These are phyloP conservation scores for Graphilbum fragrans DNA, from an alignment of 2,329 filamentous ascomycete genomes.

Conservation along the genomic window DNA sequence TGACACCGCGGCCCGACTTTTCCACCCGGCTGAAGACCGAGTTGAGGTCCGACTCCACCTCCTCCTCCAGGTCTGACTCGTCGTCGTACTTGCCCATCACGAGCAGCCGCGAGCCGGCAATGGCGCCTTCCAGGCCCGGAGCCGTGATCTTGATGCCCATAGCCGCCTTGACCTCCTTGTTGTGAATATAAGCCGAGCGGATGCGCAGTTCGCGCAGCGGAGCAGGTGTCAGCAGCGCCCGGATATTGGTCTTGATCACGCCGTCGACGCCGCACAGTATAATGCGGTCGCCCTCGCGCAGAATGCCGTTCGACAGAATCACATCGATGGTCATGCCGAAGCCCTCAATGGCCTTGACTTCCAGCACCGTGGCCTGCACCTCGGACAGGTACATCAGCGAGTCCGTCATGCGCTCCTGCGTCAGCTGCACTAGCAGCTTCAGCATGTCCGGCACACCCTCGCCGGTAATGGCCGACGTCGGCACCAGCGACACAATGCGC, in stretches of 20 bases:
- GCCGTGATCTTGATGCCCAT: slow-evolving; percentile 98
- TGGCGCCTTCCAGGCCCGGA: slow-evolving; percentile 88
- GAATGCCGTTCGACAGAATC: slow-evolving; percentile 87
- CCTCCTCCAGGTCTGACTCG: slow-evolving; percentile 91
- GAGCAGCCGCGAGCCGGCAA: slow-evolving; percentile 87
- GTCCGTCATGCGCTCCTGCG: slow-evolving; percentile 94
- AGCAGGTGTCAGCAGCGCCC: slow-evolving; percentile 85
- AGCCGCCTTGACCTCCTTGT: slow-evolving; percentile 97
- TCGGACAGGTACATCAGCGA: slow-evolving; percentile 98
- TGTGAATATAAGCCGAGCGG: slow-evolving; percentile 94
- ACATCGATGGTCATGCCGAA: slow-evolving; percentile 98
- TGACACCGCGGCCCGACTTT: slow-evolving; percentile 87
- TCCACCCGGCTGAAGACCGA: slow-evolving; percentile 84
- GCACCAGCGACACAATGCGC: slow-evolving; percentile 86
- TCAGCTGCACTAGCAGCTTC: slow-evolving; percentile 83
- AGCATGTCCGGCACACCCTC: slow-evolving; percentile 99
- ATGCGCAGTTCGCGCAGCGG: slow-evolving; percentile 88
- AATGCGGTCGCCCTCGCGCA: slow-evolving; percentile 87
- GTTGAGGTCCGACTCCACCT: slow-evolving; percentile 90
- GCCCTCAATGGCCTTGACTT: slow-evolving; percentile 98
- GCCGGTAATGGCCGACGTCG: slow-evolving; percentile 95
- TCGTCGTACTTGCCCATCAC: slow-evolving; percentile 93
- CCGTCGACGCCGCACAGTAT: slow-evolving; percentile 96
- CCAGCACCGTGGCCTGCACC: slow-evolving; percentile 92
- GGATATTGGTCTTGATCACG: slow-evolving; percentile 86